Evolutionary conservation across 176 grass and related monocot genomes (phyloP).

Genomic region (Aegilops sharonensis): DNA sequence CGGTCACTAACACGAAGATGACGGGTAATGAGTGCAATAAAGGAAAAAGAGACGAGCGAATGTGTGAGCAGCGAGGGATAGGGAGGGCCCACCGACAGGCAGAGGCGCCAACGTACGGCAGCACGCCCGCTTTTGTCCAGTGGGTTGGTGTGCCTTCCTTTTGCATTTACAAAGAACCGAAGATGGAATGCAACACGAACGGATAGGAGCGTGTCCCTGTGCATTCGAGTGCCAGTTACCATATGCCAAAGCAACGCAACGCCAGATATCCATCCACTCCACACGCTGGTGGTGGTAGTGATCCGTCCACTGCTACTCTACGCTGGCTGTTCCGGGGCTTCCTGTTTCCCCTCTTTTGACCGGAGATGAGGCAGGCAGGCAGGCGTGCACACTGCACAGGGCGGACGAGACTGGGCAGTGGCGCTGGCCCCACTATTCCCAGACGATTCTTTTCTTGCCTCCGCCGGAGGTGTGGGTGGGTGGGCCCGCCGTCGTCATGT

Average conservation of each 20-base stretch:
- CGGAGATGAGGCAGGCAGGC: neutral
- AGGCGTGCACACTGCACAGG: neutral
- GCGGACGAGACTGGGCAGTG: neutral
- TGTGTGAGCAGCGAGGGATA: neutral
- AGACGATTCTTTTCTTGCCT: neutral
- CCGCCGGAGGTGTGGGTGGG: neutral
- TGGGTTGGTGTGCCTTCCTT: conserved; percentile 19
- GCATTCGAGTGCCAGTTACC: conserved; percentile 19
- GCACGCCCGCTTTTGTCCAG: neutral
- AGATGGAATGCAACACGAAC: neutral
- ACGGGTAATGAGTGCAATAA: neutral
- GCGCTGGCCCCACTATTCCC: neutral
- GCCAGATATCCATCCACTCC: neutral
- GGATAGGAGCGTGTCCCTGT: neutral
- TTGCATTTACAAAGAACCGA: conserved; percentile 5
- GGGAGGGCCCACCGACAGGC: neutral
- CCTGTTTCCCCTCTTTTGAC: neutral
- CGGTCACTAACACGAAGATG: neutral
- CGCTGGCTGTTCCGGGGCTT: neutral
- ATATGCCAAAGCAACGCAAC: conserved; percentile 20
- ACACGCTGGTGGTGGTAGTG: neutral
- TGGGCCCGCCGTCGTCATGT: neutral
- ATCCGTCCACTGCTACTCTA: neutral
- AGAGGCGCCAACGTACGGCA: neutral
- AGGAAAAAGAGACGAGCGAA: neutral